Base-by-base conservation (phyloP, 2,329 filamentous ascomycete species). In the Ophiosphaerella korrae region DNA sequence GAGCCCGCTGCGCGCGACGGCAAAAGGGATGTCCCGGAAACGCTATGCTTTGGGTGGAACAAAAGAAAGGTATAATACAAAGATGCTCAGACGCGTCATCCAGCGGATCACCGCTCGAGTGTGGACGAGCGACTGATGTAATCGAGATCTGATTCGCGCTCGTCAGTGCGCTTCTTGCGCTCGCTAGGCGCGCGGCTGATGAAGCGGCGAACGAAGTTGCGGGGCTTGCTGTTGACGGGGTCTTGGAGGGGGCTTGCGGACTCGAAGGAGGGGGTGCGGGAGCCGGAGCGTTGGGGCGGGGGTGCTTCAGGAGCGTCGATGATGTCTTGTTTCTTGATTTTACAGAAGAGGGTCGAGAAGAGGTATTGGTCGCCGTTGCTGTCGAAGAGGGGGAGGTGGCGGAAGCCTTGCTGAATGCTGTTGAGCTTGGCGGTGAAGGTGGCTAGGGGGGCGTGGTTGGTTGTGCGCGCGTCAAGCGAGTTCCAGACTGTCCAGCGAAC, bases 341-440 rank as follows among this genome's bases (percentile, higher is more conserved):
- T 88, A 78, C 92, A 96, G 74, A 97, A 96, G 13, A 99, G 80
- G 9, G 92, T 95, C 2, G 94, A 96, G 75, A 97, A 97, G 37
- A 97, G 82, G 71, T 95, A 97, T 64, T 92, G 90, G 64, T 97
- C 92, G 53, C 92, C 94, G 57, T 91, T 89, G 48, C 86, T 83
- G 75, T 97, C 92, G 72, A 91, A 88, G 13, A 99, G 81, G 9
- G 93, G 94, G 45, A 97, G 80, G 53, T 96, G 95, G 55, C 93
- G 91, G 74, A 94, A 97, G 24, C 94, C 94, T 74, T 94, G 87
- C 70, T 93, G 91, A 36, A 97, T 83, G 69, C 88, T 95, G 77
- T 82, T 87, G 44, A 97, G 85, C 77, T 97, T 97, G 56, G 90
- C 92, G 2, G 91, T 97, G 74, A 93, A 97, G 1, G 89, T 94